Conservation (phyloP, 1,139 yeast genomes). For the Suhomyces coccinellae region DNA sequence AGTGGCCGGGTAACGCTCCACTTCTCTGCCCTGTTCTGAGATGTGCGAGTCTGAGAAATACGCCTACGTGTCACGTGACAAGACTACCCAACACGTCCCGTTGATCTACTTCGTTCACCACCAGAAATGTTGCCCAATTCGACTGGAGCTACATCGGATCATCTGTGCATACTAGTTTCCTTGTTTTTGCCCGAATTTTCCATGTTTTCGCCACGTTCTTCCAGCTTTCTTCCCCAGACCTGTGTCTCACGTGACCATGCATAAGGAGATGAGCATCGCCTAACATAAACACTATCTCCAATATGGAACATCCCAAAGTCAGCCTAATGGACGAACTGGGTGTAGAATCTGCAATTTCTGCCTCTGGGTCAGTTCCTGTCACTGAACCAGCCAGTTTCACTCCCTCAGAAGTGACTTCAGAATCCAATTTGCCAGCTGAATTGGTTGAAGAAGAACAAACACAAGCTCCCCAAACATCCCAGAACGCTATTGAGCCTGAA, state of each 20-base stretch:
- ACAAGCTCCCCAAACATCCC: background rate
- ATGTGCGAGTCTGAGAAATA: conserved; percentile 5
- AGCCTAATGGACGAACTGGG: background rate
- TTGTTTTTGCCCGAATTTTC: too few species aligned
- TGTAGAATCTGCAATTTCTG: background rate
- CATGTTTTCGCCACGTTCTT: too few species aligned
- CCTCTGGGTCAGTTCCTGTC: background rate
- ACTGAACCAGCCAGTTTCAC: background rate
- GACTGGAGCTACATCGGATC: too few species aligned
- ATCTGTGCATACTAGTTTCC: too few species aligned
- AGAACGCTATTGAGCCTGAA: background rate
- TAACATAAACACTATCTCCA: background rate
- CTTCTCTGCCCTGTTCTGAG: conserved; percentile 3
- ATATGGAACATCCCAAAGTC: background rate
- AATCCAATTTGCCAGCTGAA: background rate
- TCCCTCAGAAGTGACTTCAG: background rate
- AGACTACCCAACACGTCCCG: too few species aligned
- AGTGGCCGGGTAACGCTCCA: conserved; percentile 9
- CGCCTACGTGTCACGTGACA: conserved; percentile 1
- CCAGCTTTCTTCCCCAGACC: background rate
- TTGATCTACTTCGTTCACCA: too few species aligned
- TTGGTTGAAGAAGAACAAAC: background rate
- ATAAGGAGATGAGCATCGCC: conserved; percentile 10
- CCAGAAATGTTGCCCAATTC: too few species aligned
- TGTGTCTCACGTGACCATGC: background rate